Evolutionary conservation across 768 basidiomycete genomes (phyloP).

Genomic region (Asterophora parasitica): DNA sequence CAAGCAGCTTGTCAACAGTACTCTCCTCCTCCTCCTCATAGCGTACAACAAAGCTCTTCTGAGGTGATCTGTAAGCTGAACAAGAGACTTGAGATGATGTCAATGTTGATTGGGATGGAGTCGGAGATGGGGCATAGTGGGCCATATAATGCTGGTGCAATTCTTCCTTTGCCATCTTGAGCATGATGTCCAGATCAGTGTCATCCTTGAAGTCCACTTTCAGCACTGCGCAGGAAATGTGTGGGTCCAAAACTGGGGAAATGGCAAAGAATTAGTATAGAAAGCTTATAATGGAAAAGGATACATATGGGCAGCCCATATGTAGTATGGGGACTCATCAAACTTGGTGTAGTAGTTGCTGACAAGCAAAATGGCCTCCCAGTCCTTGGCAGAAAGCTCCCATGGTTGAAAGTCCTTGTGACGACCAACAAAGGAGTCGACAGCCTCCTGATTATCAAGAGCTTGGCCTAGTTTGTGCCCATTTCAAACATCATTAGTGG

Average conservation of each 20-base stretch:
- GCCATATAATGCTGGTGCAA: slow-evolving; percentile 9
- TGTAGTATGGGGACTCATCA: slow-evolving; percentile 27
- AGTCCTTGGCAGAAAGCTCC: slow-evolving; percentile 17
- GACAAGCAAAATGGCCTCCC: slow-evolving; percentile 16
- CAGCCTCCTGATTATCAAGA: slow-evolving; percentile 8
- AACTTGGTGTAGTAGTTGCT: slow-evolving; percentile 27
- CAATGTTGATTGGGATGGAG: too few relatives aligned
- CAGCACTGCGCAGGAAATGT: slow-evolving; percentile 21
- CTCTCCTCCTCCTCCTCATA: not conserved
- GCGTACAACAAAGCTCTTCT: slow-evolving; percentile 1
- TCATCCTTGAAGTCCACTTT: slow-evolving; percentile 21
- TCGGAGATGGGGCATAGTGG: slow-evolving; percentile 9
- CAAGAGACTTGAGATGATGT: too few relatives aligned
- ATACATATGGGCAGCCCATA: slow-evolving; percentile 26
- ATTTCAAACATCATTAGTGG: too few relatives aligned
- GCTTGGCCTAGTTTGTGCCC: too few relatives aligned
- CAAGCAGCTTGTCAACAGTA: slow-evolving; percentile 18
- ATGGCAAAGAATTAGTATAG: not conserved
- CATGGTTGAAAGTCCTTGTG: slow-evolving; percentile 12
- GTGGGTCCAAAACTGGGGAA: slow-evolving; percentile 28
- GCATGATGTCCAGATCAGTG: slow-evolving; percentile 11
- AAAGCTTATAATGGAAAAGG: not conserved
- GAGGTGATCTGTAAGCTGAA: not conserved
- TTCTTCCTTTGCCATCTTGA: slow-evolving; percentile 5
- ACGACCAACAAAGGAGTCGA: slow-evolving; percentile 16